Evolutionary conservation across 192 early-diverging fungal species (phyloP), one percentile per base, ranked within the genome.

Genomic region (Diversispora eburnea): DNA sequence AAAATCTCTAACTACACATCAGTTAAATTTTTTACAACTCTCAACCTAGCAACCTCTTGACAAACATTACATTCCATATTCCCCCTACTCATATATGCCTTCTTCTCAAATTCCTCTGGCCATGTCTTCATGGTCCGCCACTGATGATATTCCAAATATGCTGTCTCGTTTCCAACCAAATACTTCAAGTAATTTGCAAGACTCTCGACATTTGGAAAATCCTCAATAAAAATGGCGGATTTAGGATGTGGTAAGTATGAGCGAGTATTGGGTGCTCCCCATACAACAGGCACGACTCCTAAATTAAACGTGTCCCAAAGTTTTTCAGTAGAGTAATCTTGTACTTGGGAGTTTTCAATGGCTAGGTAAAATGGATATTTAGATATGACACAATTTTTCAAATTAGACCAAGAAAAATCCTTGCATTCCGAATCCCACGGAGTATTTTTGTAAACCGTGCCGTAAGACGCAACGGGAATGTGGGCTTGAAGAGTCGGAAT

Each of bases 281-380:
- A 54, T 13, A 54, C 3, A 54, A 54, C 9, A 54, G 51, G 51
- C 9, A 54, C 51, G 12, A 54, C 10, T 17, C 51, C 51, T 54
- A 17, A 0, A 17, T 54, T 54, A 54, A 54, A 54, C 4, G 51
- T 54, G n/a, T 54, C 9, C 51, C 51, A 54, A 10, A 54, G 13
- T 54, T 54, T 54, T 54, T 54, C 51, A 10, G 51, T 54, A 54
- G 51, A 54, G n/a, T 54, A 54, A 54, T 54, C 51, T 54, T 54
- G 12, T 13, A 17, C 51, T 54, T 54, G 51, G n/a, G 13, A 54
- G 12, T 10, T 54, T 54, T 54, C 51, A 54, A 54, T 7, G 2
- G 51, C 8, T 54, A 54, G n/a, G n/a, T 54, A 54, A 54, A 54
- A 54, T 12, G 51, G 51, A 54, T 13, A 54, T 17, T 54, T 54